Evolutionary conservation across 2,329 filamentous ascomycete genomes (phyloP).

Genomic region (Diaporthe eres): DNA sequence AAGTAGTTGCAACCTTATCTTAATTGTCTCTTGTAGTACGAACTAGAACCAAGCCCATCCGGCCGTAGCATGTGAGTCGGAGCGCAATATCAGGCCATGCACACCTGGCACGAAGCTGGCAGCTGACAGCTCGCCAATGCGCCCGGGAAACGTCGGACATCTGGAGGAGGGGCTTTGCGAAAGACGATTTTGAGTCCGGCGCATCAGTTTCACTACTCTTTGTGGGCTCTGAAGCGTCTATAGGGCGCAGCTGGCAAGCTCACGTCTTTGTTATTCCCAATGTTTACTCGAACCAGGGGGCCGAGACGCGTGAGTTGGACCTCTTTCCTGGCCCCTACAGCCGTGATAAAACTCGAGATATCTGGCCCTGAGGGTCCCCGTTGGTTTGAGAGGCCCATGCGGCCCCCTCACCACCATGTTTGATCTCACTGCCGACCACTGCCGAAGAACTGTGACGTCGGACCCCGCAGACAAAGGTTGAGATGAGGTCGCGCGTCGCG

Average conservation of each 20-base stretch:
- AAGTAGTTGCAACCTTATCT: constrained; percentile 17
- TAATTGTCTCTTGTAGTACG: constrained; percentile 13
- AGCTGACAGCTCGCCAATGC: constrained; percentile 17
- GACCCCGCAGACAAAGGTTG: constrained; percentile 19
- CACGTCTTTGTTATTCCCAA: constrained; percentile 23
- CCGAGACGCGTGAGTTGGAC: background rate
- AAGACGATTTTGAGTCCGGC: background rate
- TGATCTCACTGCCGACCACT: constrained; percentile 19
- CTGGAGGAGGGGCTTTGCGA: background rate
- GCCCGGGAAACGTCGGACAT: background rate
- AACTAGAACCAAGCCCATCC: background rate
- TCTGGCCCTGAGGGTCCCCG: background rate
- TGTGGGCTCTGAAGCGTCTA: background rate
- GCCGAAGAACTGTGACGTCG: constrained; percentile 22
- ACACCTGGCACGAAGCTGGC: background rate
- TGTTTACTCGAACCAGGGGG: constrained; percentile 16
- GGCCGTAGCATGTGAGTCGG: constrained; percentile 7
- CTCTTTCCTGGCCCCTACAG: background rate
- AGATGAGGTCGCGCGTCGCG: constrained; percentile 28
- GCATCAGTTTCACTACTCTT: background rate
- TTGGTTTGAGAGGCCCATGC: constrained; percentile 18
- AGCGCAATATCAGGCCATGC: constrained; percentile 4
- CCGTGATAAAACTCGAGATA: background rate
- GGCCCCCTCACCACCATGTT: background rate
- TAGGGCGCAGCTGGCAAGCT: background rate